These are phyloP conservation scores for Fusarium sp. DNA, from an alignment of 2,329 filamentous ascomycete species.

Conservation along the genomic window DNA sequence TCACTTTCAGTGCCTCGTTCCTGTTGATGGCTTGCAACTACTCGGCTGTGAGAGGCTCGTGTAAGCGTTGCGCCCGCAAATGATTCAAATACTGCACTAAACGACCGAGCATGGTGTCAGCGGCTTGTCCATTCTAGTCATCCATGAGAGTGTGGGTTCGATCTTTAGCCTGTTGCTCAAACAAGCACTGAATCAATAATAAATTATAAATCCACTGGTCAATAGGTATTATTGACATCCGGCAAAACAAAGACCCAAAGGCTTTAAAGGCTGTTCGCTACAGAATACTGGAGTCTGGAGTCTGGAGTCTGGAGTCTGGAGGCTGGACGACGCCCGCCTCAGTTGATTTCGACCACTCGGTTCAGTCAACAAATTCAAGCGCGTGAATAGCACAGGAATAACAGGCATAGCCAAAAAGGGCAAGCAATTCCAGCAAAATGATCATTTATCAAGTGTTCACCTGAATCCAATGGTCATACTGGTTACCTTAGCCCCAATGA, in stretches of 20 bases:
- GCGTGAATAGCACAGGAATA: neutral
- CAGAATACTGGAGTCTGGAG: neutral
- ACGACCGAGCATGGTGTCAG: slow-evolving; percentile 38
- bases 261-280: neutral
- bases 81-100: slow-evolving; percentile 38
- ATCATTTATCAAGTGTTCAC: neutral
- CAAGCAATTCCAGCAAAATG: neutral
- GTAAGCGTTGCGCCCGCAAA: slow-evolving; percentile 40
- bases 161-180: slow-evolving; percentile 26
- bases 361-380: neutral
- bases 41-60: slow-evolving; percentile 34
- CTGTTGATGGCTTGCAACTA: slow-evolving; percentile 28
- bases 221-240: neutral
- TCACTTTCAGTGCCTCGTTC: slow-evolving; percentile 20
- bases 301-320: neutral
- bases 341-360: neutral
- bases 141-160: slow-evolving; percentile 23
- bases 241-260: slow-evolving; percentile 33
- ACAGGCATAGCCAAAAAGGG: neutral
- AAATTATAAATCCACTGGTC: slow-evolving; percentile 7
- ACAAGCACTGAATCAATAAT: neutral
- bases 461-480: neutral
- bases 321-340: too few species aligned
- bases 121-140: slow-evolving; percentile 28
- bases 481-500: neutral